Percentiles rank a stretch among this genome's conserved stretches.
Conservation (phyloP, 768 basidiomycete species). For the Macrocybe gigantea region DNA sequence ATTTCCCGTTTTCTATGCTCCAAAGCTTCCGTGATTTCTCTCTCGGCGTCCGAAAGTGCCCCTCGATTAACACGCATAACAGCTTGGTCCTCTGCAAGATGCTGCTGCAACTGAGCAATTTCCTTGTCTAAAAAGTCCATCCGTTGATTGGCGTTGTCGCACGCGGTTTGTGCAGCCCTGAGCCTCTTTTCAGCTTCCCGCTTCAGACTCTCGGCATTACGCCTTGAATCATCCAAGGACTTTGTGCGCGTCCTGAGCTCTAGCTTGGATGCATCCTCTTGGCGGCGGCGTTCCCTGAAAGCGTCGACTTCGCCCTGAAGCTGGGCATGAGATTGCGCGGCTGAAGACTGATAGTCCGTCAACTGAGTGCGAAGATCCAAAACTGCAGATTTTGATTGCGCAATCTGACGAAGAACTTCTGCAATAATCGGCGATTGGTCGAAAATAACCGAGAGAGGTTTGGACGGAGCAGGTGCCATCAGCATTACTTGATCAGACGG, state of each 20-base stretch:
- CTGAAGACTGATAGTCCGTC: conserved; percentile 48
- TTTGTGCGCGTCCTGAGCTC: conserved; percentile 86
- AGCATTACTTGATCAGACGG: conserved; percentile 22
- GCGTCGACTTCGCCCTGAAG: conserved; percentile 73
- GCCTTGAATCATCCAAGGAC: conserved; percentile 78
- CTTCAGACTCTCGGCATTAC: conserved; percentile 72
- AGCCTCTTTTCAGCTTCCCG: conserved; percentile 88
- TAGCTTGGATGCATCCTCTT: conserved; percentile 72
- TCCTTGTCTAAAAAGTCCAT: conserved; percentile 58
- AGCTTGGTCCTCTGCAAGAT: conserved; percentile 49
- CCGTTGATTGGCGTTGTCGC: conserved; percentile 55
- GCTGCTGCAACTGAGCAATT: conserved; percentile 49
- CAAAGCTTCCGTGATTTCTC: conserved; percentile 45
- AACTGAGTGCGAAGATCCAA: conserved; percentile 69
- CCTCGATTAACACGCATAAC: conserved; percentile 39
- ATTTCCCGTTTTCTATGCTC: conserved; percentile 57
- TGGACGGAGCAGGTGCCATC: conserved; percentile 25
- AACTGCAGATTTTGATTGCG: conserved; percentile 52
- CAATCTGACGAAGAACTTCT: conserved; percentile 73
- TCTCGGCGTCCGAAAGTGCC: conserved; percentile 45
- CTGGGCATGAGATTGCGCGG: conserved; percentile 52
- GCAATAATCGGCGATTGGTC: conserved; percentile 68
- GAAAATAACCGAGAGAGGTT: conserved; percentile 37
- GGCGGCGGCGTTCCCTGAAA: conserved; percentile 67
- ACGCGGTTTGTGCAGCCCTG: conserved; percentile 56